Conservation (phyloP, 441 rosid species). For the Populus hybrid region DNA sequence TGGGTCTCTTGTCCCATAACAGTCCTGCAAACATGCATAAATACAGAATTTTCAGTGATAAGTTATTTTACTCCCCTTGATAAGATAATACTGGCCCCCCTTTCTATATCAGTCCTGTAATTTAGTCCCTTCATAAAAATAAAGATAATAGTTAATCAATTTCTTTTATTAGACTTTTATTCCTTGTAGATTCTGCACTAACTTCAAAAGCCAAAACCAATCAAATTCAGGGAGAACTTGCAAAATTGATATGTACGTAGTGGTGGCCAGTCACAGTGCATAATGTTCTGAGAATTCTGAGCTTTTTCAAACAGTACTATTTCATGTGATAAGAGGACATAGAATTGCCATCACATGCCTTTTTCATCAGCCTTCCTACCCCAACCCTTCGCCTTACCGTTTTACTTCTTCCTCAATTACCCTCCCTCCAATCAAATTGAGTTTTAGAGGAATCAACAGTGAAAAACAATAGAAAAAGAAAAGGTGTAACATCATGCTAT, state of each 20-base stretch:
- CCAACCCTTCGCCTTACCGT: not conserved
- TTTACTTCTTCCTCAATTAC: not conserved
- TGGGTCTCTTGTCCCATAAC: conserved; percentile 65
- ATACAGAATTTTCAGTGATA: not conserved
- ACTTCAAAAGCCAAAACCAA: not conserved
- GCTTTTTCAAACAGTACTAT: not conserved
- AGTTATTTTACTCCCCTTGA: not conserved
- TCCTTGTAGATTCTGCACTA: not conserved
- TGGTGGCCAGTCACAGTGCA: not conserved
- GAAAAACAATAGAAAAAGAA: not conserved
- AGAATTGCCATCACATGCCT: not conserved
- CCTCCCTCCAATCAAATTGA: not conserved
- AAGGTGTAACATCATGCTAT: not conserved
- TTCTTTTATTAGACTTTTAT: not conserved
- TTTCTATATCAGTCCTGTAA: not conserved
- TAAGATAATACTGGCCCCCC: not conserved
- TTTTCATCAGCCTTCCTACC: not conserved
- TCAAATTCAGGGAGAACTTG: no score
- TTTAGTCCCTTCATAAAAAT: not conserved
- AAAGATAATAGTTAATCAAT: not conserved
- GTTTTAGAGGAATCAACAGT: not conserved
- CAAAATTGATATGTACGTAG: not conserved
- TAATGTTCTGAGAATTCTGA: not conserved
- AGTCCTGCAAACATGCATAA: conserved; percentile 44
- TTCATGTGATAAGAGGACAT: not conserved